Conservation (phyloP, 2,329 filamentous ascomycete species). For the Arthroderma sp. region DNA sequence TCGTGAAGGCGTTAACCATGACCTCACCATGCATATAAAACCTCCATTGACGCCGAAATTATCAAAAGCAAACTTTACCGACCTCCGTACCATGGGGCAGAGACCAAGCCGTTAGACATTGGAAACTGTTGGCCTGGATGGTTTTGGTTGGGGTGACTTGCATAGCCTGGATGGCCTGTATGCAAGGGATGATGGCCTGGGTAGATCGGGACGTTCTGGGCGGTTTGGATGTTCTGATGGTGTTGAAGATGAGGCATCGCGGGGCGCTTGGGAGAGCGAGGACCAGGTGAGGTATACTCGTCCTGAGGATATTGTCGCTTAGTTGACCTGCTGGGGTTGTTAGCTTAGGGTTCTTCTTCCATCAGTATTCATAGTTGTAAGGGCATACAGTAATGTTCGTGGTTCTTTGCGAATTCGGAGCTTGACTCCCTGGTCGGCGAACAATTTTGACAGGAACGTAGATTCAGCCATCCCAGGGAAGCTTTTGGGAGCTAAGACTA, state of each 20-base stretch:
- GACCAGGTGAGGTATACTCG: background rate
- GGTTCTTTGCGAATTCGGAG: slow-evolving; percentile 74
- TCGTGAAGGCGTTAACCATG: background rate
- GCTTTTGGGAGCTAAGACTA: slow-evolving; percentile 46
- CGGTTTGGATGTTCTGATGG: background rate
- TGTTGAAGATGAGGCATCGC: too few species aligned
- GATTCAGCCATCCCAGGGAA: slow-evolving; percentile 74
- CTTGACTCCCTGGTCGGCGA: slow-evolving; percentile 78
- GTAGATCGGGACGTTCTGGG: background rate
- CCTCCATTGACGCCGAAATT: background rate
- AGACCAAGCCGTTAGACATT: background rate
- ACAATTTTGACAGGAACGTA: slow-evolving; percentile 65
- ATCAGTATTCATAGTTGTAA: background rate
- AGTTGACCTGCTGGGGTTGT: background rate
- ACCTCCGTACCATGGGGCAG: background rate
- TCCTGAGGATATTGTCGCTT: background rate
- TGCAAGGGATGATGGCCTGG: background rate
- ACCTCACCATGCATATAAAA: background rate
- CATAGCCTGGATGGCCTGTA: background rate
- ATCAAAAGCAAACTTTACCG: background rate
- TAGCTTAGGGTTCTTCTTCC: slow-evolving; percentile 9
- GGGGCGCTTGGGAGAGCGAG: slow-evolving; percentile 1
- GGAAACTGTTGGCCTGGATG: background rate
- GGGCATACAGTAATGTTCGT: slow-evolving; percentile 37
- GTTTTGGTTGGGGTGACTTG: background rate